Percentiles rank a stretch among this genome's conserved stretches.
phyloP scores from a whole-genome alignment of 2,329 filamentous ascomycete genomes.

The Paracoccidioides lutzii region DNA sequence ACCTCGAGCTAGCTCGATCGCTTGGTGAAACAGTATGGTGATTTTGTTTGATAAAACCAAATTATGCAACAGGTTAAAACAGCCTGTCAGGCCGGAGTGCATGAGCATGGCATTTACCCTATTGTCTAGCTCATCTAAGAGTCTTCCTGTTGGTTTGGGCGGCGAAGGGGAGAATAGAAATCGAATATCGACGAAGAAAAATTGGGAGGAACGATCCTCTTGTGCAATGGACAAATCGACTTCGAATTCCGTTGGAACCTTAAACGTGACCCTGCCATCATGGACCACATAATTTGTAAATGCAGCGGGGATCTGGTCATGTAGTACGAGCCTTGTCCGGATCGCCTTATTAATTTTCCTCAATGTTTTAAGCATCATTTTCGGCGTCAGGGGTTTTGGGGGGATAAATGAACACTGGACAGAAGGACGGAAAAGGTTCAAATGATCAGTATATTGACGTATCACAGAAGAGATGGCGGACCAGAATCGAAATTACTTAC shows the following conservation, averaged over 20 bases:
- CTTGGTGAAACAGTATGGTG: constrained; percentile 66
- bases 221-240: constrained; percentile 83
- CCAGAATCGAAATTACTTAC: constrained; percentile 39
- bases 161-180: constrained; percentile 64
- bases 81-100: constrained; percentile 59
- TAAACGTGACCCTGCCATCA: constrained; percentile 83
- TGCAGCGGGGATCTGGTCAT: constrained; percentile 68
- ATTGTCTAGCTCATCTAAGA: constrained; percentile 55
- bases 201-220: constrained; percentile 69
- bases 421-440: constrained; percentile 6
- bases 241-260: constrained; percentile 73
- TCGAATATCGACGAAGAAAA: constrained; percentile 88
- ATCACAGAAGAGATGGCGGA: background rate
- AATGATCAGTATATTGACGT: background rate
- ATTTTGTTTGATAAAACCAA: constrained; percentile 85
- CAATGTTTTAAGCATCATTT: constrained; percentile 61
- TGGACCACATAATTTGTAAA: constrained; percentile 67
- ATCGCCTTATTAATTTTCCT: constrained; percentile 73
- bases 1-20: constrained; percentile 51
- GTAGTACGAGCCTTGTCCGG: constrained; percentile 67
- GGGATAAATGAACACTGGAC: constrained; percentile 61
- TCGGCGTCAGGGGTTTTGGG: constrained; percentile 54
- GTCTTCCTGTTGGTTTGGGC: constrained; percentile 47
- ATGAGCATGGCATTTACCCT: constrained; percentile 60
- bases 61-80: constrained; percentile 78